phyloP scores from a whole-genome alignment of 352 stramenopile genomes.

The Phytopythium sindhum region DNA sequence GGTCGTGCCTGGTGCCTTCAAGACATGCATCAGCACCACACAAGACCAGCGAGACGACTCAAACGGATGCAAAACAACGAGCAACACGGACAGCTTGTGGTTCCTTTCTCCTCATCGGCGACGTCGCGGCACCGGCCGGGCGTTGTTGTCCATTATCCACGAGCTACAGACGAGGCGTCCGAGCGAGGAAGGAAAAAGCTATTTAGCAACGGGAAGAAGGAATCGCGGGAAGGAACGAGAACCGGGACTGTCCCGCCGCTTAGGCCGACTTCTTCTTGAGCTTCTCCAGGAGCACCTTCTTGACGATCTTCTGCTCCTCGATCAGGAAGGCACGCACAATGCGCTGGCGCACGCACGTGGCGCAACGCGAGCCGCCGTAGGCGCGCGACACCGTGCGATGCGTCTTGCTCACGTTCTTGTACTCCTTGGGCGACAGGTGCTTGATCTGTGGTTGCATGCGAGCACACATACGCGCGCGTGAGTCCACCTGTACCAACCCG shows the following conservation, averaged over 20 bases:
- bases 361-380: conserved; percentile 96
- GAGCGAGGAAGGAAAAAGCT: background rate
- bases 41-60: no score
- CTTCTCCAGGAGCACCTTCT: conserved; percentile 98
- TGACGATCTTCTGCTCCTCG: conserved; percentile 99
- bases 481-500: no score
- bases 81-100: background rate
- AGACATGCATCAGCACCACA: no score
- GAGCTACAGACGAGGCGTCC: conserved; percentile 1
- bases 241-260: conserved; percentile 6
- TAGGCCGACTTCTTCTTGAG: conserved; percentile 83
- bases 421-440: conserved; percentile 67
- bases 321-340: conserved; percentile 99
- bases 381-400: conserved; percentile 95
- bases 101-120: conserved; percentile 10
- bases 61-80: background rate
- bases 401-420: conserved; percentile 80
- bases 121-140: conserved; percentile 1
- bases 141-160: conserved; percentile 3
- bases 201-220: conserved; percentile 15
- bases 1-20: no score
- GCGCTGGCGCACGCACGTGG: conserved; percentile 91
- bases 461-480: conserved; percentile 3
- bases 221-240: conserved; percentile 3
- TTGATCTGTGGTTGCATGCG: conserved; percentile 62